Evolutionary conservation across 2,329 filamentous ascomycete species (phyloP).

Genomic region (Nemania sp.): DNA sequence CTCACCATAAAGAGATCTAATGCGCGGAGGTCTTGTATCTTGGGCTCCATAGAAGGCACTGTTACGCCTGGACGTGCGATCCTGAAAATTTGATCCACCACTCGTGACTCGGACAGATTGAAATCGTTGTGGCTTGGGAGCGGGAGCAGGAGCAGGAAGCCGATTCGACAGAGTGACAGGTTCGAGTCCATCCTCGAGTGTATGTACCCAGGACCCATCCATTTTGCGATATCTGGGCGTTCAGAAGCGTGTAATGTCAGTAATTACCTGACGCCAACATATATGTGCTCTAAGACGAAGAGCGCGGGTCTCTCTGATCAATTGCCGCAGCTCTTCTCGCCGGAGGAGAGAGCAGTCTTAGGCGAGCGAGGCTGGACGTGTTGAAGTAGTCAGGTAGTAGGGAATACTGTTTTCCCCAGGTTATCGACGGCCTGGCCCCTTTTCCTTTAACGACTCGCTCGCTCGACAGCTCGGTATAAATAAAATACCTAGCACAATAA

Average conservation of each 20-base stretch:
- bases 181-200: slow-evolving; percentile 22
- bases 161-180: slow-evolving; percentile 20
- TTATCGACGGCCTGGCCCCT: background rate
- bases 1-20: slow-evolving; percentile 15
- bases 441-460: slow-evolving; percentile 8
- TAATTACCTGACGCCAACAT: background rate
- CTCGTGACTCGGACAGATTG: slow-evolving; percentile 23
- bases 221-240: slow-evolving; percentile 12
- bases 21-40: slow-evolving; percentile 2
- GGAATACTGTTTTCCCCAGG: too few species aligned
- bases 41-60: slow-evolving; percentile 22
- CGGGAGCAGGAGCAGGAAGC: slow-evolving; percentile 20
- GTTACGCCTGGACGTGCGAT: slow-evolving; percentile 17
- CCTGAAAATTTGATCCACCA: slow-evolving; percentile 14
- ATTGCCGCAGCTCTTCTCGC: too few species aligned
- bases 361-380: slow-evolving; percentile 1
- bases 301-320: background rate
- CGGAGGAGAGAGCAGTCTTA: background rate
- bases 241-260: background rate
- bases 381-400: too few species aligned
- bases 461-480: too few species aligned
- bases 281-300: background rate
- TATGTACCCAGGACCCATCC: slow-evolving; percentile 28
- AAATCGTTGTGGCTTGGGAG: slow-evolving; percentile 28
- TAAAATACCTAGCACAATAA: too few species aligned